A percentile compares a stretch with the other conserved stretches of the same genome.
These are phyloP conservation scores for Castanea mollissima DNA, from an alignment of 306 rosid species.

Conservation along the genomic window DNA sequence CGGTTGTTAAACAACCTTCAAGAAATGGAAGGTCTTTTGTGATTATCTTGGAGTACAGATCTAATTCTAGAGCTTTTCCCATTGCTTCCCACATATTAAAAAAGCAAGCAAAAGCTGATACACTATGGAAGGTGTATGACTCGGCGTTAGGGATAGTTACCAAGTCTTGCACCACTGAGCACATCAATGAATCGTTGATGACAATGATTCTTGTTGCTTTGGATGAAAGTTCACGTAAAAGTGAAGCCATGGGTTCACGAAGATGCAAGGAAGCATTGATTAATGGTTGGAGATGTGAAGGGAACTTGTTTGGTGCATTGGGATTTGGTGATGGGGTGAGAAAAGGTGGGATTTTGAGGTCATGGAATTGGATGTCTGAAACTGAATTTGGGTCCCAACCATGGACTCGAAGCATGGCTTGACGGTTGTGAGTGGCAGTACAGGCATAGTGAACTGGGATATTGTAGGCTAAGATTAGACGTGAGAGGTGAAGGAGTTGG, in stretches of 20 bases:
- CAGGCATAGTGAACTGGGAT: conserved; percentile 65
- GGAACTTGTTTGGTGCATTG: conserved; percentile 34
- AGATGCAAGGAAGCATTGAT: conserved; percentile 48
- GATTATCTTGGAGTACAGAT: not conserved
- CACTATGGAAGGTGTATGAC: conserved; percentile 54
- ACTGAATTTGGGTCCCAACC: conserved; percentile 48
- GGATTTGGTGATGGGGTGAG: conserved; percentile 56
- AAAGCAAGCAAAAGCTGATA: conserved; percentile 56
- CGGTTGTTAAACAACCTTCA: conserved; percentile 46
- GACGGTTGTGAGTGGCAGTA: conserved; percentile 52
- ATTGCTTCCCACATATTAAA: conserved; percentile 32
- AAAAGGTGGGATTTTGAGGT: conserved; percentile 43
- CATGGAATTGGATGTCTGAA: conserved; percentile 47
- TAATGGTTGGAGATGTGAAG: conserved; percentile 62
- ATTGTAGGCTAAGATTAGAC: conserved; percentile 40
- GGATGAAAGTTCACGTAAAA: conserved; percentile 43
- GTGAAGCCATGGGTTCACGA: conserved; percentile 29
- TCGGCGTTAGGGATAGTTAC: conserved; percentile 39
- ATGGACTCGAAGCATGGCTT: conserved; percentile 46
- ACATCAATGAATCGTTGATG: conserved; percentile 66
- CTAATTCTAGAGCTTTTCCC: not conserved
- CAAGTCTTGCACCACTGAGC: conserved; percentile 46
- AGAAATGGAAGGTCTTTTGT: conserved; percentile 42
- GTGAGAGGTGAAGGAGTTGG: conserved; percentile 80
- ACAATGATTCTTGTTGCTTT: conserved; percentile 40